A percentile compares a stretch with the other conserved stretches of the same genome.
Conservation (phyloP, 129 eudicot species). For the Mikania micrantha region DNA sequence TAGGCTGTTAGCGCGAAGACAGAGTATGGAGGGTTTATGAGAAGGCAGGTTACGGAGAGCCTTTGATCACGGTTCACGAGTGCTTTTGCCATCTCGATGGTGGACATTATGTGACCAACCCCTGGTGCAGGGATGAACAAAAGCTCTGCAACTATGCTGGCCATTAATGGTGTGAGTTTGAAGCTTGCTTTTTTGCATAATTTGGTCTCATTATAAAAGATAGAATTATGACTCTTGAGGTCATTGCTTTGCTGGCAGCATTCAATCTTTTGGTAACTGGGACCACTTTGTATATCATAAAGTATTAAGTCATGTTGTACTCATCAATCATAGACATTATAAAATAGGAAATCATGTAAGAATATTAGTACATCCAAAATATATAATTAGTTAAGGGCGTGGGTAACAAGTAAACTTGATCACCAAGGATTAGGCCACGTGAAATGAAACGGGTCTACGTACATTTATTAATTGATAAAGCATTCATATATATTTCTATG, state of each 20-base stretch:
- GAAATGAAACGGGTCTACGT: too few species aligned
- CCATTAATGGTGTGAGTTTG: background rate
- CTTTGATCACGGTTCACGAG: conserved; percentile 20
- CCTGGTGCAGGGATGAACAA: conserved; percentile 37
- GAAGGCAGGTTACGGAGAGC: conserved; percentile 21
- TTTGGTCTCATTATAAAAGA: background rate
- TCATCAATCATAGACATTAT: background rate
- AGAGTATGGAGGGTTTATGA: conserved; percentile 15
- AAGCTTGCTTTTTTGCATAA: background rate
- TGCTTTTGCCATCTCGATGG: conserved; percentile 26
- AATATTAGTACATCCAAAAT: too few species aligned
- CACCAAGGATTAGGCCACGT: background rate
- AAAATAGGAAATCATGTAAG: too few species aligned
- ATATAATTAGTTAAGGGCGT: background rate
- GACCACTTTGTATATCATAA: background rate
- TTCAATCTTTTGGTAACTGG: background rate
- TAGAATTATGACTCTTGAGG: background rate
- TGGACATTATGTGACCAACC: conserved; percentile 29
- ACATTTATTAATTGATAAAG: too few species aligned
- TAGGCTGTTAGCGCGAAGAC: conserved; percentile 3
- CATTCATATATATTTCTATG: too few species aligned
- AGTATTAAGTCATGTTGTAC: background rate
- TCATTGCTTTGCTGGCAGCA: background rate
- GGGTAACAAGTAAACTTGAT: background rate
- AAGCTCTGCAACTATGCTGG: conserved; percentile 9